Evolutionary conservation across 495 filamentous ascomycete genomes (phyloP).

Genomic region (Pseudevernia furfuracea): DNA sequence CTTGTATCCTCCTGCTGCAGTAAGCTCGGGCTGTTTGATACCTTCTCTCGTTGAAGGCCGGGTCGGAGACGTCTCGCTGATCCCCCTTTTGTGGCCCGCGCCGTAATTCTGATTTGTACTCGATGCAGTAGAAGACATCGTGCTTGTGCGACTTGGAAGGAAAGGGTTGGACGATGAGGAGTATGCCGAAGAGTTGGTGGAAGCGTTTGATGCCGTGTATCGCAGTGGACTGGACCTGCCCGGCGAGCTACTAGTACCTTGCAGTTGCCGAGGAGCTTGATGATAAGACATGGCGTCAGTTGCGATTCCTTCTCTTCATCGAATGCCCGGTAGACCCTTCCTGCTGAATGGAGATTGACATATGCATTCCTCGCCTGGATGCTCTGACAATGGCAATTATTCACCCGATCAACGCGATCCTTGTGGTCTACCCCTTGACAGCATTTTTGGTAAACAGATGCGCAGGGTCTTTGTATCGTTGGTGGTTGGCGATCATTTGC

Average conservation of each 20-base stretch:
- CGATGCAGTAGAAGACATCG: conserved; percentile 69
- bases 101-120: conserved; percentile 43
- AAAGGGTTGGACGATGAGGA: conserved; percentile 60
- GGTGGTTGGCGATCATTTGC: not conserved
- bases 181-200: conserved; percentile 70
- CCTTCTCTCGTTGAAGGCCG: conserved; percentile 34
- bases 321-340: conserved; percentile 16
- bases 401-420: not conserved
- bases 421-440: no score
- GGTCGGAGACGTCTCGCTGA: conserved; percentile 57
- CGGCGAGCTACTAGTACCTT: conserved; percentile 48
- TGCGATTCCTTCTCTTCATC: not conserved
- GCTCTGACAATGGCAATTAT: conserved; percentile 4
- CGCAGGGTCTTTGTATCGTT: not conserved
- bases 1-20: conserved; percentile 54
- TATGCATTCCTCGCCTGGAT: conserved; percentile 13
- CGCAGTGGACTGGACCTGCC: conserved; percentile 54
- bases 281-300: conserved; percentile 17
- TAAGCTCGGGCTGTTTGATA: conserved; percentile 36
- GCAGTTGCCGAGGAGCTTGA: conserved; percentile 18
- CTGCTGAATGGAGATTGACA: conserved; percentile 3
- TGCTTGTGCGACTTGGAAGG: conserved; percentile 64
- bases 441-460: not conserved
- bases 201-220: conserved; percentile 64
- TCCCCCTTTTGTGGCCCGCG: conserved; percentile 63